Percentiles rank a stretch among this genome's conserved stretches.
Conservation (phyloP, 805 yeast species). For the Cyberlindnera xylosilytica region DNA sequence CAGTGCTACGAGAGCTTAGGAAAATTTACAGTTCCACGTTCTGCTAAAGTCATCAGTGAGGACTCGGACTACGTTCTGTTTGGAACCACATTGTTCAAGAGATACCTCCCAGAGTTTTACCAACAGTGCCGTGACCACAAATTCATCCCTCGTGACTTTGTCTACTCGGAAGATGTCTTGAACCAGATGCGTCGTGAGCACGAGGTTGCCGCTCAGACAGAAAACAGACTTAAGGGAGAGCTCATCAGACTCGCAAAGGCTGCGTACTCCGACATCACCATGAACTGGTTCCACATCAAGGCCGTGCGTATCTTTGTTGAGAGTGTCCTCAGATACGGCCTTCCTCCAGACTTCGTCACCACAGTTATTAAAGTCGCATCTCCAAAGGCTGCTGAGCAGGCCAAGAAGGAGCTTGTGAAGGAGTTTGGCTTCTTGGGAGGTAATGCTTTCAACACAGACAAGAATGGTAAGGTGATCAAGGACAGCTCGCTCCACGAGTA, state of each 20-base stretch:
- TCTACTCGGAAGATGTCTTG: constrained; percentile 74
- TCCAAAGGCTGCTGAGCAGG: constrained; percentile 42
- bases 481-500: constrained; percentile 75
- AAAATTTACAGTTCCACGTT: constrained; percentile 87
- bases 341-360: constrained; percentile 85
- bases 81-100: constrained; percentile 82
- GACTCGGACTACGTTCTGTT: constrained; percentile 76
- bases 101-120: constrained; percentile 66
- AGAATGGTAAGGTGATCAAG: constrained; percentile 60
- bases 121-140: constrained; percentile 75
- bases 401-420: constrained; percentile 65
- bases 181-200: constrained; percentile 76
- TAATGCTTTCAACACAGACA: constrained; percentile 71
- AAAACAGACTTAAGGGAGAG: constrained; percentile 71
- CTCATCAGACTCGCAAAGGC: constrained; percentile 78
- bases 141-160: constrained; percentile 91
- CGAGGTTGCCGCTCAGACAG: constrained; percentile 69
- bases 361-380: constrained; percentile 45
- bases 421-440: constrained; percentile 92
- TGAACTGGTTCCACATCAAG: constrained; percentile 89
- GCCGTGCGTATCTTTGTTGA: constrained; percentile 87
- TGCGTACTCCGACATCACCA: constrained; percentile 83
- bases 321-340: constrained; percentile 90
- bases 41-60: constrained; percentile 64
- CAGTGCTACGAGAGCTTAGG: constrained; percentile 71